Base-by-base conservation (phyloP, 2,329 filamentous ascomycete species). In the Pseudogymnoascus sp. region DNA sequence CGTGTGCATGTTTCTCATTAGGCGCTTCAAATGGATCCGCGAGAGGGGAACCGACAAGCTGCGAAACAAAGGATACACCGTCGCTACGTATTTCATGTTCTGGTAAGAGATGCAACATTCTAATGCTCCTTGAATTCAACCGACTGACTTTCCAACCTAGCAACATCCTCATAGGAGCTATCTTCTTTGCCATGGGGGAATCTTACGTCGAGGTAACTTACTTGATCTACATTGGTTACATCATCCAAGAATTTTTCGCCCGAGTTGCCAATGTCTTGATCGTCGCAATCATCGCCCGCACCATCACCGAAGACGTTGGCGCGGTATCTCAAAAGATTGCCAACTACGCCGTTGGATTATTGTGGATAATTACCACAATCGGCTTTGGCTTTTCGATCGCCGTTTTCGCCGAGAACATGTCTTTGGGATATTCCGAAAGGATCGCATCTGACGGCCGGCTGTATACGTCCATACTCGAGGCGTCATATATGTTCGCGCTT, bases 1-100 rank as follows among this genome's bases (percentile, higher is more conserved):
- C 6, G 51, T 5, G 16, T 57, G 51, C 16, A 34, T 57, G 29
- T 10, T 57, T 18, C 51, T 57, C 51, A 57, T 29, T 0, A 34
- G 26, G 14, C 51, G 51, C 51, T 57, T 57, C 29, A 57, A 57
- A 57, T 57, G 51, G 51, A 34, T 57, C 51, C 51, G 51, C 10
- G 51, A 57, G 51, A 57, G 29, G 12, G 51, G 51, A 18, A 18
- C 29, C 51, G 51, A 57, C 10, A 57, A 57, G 16, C 34, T 57
- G 16, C 51, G 51, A 57, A 57, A 57, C 29, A 34, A 11, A 5
- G 51, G 51, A 18, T 57, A 34, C 26, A 1, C 18, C 16, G 14
- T 10, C 16, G 51, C 51, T 5, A 6, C 51, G 5, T 2, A 14
- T 14, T 57, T 34, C 51, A 18, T 57, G 51, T 18, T 57, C 10